Conservation (phyloP, 306 rosid genomes). For the Alnus rubra region DNA sequence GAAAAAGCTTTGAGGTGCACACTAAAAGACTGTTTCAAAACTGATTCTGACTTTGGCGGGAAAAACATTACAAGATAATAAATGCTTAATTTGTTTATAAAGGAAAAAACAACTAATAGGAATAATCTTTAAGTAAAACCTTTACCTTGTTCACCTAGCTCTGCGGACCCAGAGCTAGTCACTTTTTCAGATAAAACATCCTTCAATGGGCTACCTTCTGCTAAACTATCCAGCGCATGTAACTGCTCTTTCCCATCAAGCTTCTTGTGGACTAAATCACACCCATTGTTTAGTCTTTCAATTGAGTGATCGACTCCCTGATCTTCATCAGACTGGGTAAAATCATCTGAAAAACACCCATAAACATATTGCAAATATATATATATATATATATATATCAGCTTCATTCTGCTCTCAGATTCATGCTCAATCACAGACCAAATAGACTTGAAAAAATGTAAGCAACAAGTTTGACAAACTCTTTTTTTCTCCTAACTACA, state of each 20-base stretch:
- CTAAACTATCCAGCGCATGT: conserved; percentile 38
- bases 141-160: conserved; percentile 40
- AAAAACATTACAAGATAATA: background rate
- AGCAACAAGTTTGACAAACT: conserved; percentile 15
- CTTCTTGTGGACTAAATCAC: conserved; percentile 30
- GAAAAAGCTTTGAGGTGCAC: background rate
- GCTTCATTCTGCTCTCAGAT: conserved; percentile 18
- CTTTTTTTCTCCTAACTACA: conserved; percentile 13
- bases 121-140: conserved; percentile 41
- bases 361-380: conserved; percentile 1
- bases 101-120: conserved; percentile 18
- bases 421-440: background rate
- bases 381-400: conserved; percentile 3
- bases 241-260: conserved; percentile 35
- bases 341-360: conserved; percentile 70
- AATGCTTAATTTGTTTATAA: background rate
- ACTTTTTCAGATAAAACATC: conserved; percentile 28
- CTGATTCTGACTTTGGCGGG: background rate
- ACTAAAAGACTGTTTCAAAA: background rate
- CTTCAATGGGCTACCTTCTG: conserved; percentile 27
- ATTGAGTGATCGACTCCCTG: conserved; percentile 43
- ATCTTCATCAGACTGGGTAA: conserved; percentile 55
- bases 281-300: conserved; percentile 35
- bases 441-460: background rate
- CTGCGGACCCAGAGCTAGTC: conserved; percentile 28